Percentiles rank a stretch among this genome's conserved stretches.
Evolutionary conservation across 2,329 filamentous ascomycete species (phyloP).

Genomic region (Pyrenochaeta sp.): DNA sequence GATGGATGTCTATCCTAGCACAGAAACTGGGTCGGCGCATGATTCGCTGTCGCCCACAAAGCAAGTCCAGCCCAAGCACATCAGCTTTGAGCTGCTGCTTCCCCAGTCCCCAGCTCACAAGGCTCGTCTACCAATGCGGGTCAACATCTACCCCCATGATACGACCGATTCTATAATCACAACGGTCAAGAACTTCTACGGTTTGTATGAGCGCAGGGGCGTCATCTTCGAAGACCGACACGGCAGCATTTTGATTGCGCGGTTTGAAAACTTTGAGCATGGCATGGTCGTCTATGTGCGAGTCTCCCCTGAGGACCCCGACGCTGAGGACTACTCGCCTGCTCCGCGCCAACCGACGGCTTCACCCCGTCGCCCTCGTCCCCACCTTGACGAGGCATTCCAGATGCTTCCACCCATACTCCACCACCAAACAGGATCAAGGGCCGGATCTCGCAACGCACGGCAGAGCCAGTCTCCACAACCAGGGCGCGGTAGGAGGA

Average conservation of each 20-base stretch:
- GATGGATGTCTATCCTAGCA: slow-evolving; percentile 48
- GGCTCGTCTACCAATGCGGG: slow-evolving; percentile 82
- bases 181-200: slow-evolving; percentile 99
- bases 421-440: slow-evolving; percentile 70
- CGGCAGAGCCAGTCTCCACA: slow-evolving; percentile 82
- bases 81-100: slow-evolving; percentile 80
- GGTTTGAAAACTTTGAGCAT: slow-evolving; percentile 93
- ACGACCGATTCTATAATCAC: slow-evolving; percentile 97
- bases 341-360: slow-evolving; percentile 57
- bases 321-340: slow-evolving; percentile 57
- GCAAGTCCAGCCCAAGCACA: slow-evolving; percentile 67
- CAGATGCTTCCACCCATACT: slow-evolving; percentile 69
- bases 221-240: slow-evolving; percentile 94
- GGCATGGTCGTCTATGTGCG: slow-evolving; percentile 95
- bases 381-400: slow-evolving; percentile 70
- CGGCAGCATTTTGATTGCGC: slow-evolving; percentile 90
- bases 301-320: slow-evolving; percentile 70
- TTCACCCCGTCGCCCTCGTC: slow-evolving; percentile 62
- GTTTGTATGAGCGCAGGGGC: slow-evolving; percentile 83
- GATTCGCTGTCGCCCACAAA: slow-evolving; percentile 49
- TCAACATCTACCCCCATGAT: slow-evolving; percentile 94
- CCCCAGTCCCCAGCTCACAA: slow-evolving; percentile 72
- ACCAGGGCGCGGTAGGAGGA: slow-evolving; percentile 74
- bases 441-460: slow-evolving; percentile 72
- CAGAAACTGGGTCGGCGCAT: slow-evolving; percentile 41